phyloP scores from a whole-genome alignment of 2,329 filamentous ascomycete species.

The Fusarium longipes region DNA sequence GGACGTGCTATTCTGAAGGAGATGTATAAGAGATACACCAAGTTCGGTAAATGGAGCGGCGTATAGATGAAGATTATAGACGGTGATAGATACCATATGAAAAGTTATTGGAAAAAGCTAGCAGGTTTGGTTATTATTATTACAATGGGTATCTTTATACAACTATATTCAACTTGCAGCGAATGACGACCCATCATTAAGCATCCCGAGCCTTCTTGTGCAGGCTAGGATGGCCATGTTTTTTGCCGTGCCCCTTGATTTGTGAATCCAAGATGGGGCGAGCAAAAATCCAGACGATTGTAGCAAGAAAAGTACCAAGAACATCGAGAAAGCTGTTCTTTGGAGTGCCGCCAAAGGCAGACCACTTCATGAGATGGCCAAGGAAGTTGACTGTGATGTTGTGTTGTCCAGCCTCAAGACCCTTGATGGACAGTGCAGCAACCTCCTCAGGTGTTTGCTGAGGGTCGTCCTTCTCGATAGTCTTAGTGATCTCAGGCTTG shows the following conservation, averaged over 20 bases:
- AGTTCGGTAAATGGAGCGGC: slow-evolving; percentile 73
- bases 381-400: slow-evolving; percentile 81
- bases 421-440: slow-evolving; percentile 74
- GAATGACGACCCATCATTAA: neutral
- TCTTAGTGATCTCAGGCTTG: slow-evolving; percentile 83
- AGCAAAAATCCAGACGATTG: slow-evolving; percentile 69
- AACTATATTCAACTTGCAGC: neutral
- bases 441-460: slow-evolving; percentile 82
- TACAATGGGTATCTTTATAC: slow-evolving; percentile 36
- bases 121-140: slow-evolving; percentile 13
- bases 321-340: slow-evolving; percentile 71
- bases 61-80: slow-evolving; percentile 53
- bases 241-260: slow-evolving; percentile 66
- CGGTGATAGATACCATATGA: slow-evolving; percentile 35
- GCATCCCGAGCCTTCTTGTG: slow-evolving; percentile 51
- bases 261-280: slow-evolving; percentile 67
- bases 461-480: slow-evolving; percentile 85
- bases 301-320: slow-evolving; percentile 63
- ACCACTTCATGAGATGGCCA: slow-evolving; percentile 76
- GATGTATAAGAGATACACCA: slow-evolving; percentile 69
- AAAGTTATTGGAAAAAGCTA: slow-evolving; percentile 19
- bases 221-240: slow-evolving; percentile 67
- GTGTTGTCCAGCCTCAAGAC: slow-evolving; percentile 83
- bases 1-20: slow-evolving; percentile 69
- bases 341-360: slow-evolving; percentile 63